Evolutionary conservation across 371 early-diverging fungal species (phyloP).

Genomic region (Mucor mucedo): DNA sequence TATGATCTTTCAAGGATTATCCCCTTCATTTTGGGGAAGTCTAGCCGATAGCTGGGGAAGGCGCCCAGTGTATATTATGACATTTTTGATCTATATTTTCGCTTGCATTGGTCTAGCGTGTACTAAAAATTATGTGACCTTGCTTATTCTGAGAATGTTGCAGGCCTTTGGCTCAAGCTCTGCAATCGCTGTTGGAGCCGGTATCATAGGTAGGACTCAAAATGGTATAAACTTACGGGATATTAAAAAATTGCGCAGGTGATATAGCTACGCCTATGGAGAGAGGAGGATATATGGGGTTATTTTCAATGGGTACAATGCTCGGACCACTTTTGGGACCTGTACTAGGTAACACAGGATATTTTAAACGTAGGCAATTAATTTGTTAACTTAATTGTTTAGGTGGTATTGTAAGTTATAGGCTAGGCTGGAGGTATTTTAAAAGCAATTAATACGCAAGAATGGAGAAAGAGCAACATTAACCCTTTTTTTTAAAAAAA

Average conservation of each 20-base stretch:
- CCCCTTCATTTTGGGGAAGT: conserved; percentile 66
- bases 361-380: neutral
- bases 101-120: conserved; percentile 66
- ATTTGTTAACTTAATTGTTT: neutral
- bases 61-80: conserved; percentile 64
- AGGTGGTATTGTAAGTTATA: conserved; percentile 38
- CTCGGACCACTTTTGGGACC: conserved; percentile 53
- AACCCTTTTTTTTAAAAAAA: neutral
- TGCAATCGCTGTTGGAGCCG: conserved; percentile 70
- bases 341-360: neutral
- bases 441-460: neutral
- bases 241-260: conserved; percentile 7
- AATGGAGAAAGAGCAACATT: neutral
- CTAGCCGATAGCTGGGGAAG: conserved; percentile 69
- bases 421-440: conserved; percentile 40
- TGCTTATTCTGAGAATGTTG: conserved; percentile 65
- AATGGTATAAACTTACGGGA: too few relatives aligned
- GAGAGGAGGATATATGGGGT: conserved; percentile 69
- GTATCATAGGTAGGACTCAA: conserved; percentile 54
- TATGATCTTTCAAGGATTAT: conserved; percentile 51
- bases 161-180: conserved; percentile 73
- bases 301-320: conserved; percentile 50
- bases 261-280: conserved; percentile 66
- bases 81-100: conserved; percentile 62
- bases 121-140: conserved; percentile 47